Evolutionary conservation across 495 filamentous ascomycete genomes (phyloP).

Genomic region (Cercophora samala): DNA sequence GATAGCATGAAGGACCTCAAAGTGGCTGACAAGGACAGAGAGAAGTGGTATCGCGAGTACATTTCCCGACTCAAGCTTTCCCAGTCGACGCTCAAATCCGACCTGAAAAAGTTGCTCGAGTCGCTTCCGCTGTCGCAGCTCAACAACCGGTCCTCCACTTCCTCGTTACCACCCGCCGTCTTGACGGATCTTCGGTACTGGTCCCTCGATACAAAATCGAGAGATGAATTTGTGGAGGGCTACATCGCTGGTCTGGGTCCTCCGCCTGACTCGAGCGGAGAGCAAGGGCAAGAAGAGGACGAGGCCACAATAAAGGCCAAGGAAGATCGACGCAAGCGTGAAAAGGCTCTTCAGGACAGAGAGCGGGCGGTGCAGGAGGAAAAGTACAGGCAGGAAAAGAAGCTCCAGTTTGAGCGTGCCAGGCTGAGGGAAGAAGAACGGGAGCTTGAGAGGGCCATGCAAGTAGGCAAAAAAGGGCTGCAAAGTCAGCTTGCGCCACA

Average conservation of each 20-base stretch:
- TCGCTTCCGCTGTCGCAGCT: conserved; percentile 60
- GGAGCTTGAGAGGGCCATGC: conserved; percentile 77
- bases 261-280: conserved; percentile 52
- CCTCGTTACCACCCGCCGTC: conserved; percentile 64
- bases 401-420: conserved; percentile 62
- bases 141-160: conserved; percentile 61
- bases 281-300: conserved; percentile 56
- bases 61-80: conserved; percentile 73
- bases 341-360: conserved; percentile 71
- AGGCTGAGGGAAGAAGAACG: conserved; percentile 70
- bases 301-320: conserved; percentile 59
- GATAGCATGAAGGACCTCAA: conserved; percentile 72
- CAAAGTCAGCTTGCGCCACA: conserved; percentile 54
- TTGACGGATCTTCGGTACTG: conserved; percentile 78
- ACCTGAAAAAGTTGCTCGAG: conserved; percentile 74
- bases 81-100: conserved; percentile 69
- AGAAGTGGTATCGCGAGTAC: conserved; percentile 87
- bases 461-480: conserved; percentile 67
- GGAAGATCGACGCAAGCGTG: conserved; percentile 62
- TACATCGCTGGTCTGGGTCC: conserved; percentile 71
- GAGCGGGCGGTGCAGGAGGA: conserved; percentile 72
- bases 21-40: conserved; percentile 79
- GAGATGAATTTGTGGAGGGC: conserved; percentile 70
- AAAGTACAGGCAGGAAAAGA: conserved; percentile 63
- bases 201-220: conserved; percentile 62